A percentile compares a stretch with the other conserved stretches of the same genome.
Evolutionary conservation across 2,329 filamentous ascomycete species (phyloP).

Genomic region (Salinomyces thailandicus): DNA sequence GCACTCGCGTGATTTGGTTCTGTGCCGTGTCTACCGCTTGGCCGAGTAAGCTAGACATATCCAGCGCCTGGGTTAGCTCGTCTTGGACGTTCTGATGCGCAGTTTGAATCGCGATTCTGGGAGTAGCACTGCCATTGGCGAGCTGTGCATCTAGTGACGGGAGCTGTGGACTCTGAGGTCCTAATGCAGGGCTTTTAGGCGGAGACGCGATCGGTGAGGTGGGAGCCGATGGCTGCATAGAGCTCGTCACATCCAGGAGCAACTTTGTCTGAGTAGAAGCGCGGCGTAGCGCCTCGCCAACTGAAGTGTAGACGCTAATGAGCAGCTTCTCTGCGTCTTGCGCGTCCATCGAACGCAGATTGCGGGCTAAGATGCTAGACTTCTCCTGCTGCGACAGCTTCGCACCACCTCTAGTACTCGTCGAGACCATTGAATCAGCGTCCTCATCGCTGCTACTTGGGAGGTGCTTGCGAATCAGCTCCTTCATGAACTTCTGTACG

Average conservation of each 20-base stretch:
- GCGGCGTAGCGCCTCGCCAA: conserved; percentile 76
- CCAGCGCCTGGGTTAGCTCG: conserved; percentile 64
- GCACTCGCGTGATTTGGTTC: conserved; percentile 59
- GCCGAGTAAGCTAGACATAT: conserved; percentile 65
- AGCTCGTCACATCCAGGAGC: conserved; percentile 84
- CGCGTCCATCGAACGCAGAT: conserved; percentile 71
- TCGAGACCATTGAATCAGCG: conserved; percentile 75
- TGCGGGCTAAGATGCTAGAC: conserved; percentile 76
- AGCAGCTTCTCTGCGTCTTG: conserved; percentile 79
- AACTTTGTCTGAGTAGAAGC: conserved; percentile 88
- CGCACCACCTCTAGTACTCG: conserved; percentile 50
- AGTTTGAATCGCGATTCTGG: conserved; percentile 6
- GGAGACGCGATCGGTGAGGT: conserved; percentile 21
- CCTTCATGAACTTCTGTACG: conserved; percentile 75
- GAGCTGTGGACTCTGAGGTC: conserved; percentile 30
- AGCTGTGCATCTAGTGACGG: conserved; percentile 32
- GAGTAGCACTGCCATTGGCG: conserved; percentile 12
- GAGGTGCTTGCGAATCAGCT: conserved; percentile 70
- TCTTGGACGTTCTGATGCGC: conserved; percentile 42
- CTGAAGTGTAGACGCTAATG: conserved; percentile 69
- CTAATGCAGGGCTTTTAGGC: conserved; percentile 4
- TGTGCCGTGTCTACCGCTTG: conserved; percentile 74
- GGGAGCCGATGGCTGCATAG: conserved; percentile 40
- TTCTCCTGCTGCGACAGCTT: conserved; percentile 75
- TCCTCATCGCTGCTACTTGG: conserved; percentile 94